These are phyloP conservation scores for Vitis amurensis DNA, from an alignment of 164 flowering plant species.

Conservation along the genomic window DNA sequence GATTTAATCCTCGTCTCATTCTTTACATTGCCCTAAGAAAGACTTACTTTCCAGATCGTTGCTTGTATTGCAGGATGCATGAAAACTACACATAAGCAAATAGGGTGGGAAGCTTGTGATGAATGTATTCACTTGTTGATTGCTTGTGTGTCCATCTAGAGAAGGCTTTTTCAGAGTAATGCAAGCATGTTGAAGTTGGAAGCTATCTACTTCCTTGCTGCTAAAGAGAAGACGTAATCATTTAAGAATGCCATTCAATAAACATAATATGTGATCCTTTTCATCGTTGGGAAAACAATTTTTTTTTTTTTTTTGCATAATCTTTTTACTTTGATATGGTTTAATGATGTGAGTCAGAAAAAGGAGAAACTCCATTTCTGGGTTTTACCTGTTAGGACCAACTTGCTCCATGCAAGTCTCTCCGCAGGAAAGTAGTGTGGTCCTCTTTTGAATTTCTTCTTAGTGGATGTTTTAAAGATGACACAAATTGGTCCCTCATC, in stretches of 20 bases:
- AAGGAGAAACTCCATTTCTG: neutral
- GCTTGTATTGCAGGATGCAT: neutral
- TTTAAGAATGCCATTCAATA: neutral
- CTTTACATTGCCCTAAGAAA: neutral
- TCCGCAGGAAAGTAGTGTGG: conserved; percentile 34
- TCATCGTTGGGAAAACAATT: conserved; percentile 1
- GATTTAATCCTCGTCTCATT: neutral
- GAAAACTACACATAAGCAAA: neutral
- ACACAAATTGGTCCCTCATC: conserved; percentile 35
- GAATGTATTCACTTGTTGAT: neutral
- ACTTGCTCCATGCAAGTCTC: conserved; percentile 26
- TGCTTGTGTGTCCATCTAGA: too few relatives aligned
- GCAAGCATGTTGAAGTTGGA: conserved; percentile 1
- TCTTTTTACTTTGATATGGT: neutral
- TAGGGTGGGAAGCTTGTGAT: neutral
- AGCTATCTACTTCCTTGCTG: neutral
- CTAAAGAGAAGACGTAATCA: neutral
- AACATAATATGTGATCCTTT: neutral
- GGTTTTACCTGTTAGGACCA: conserved; percentile 11
- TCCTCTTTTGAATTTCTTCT: conserved; percentile 17
- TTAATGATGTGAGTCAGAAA: neutral
- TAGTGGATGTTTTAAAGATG: conserved; percentile 11
- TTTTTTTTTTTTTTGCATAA: neutral
- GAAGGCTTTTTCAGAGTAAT: neutral
- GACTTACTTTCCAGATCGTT: neutral